Conservation (phyloP, 441 rosid species). For the Hura crepitans region DNA sequence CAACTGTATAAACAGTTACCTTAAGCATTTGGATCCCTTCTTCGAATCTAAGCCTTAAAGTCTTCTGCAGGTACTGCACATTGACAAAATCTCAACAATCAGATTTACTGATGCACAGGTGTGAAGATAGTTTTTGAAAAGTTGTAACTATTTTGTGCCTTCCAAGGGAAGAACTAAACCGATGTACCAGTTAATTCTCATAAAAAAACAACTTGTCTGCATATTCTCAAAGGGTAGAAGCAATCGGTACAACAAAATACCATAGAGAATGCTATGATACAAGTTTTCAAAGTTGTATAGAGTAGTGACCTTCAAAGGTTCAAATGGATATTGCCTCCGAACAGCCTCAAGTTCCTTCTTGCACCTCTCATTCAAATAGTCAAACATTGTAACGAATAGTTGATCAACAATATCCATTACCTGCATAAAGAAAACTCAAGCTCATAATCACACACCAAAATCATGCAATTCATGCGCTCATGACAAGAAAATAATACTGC, state of each 20-base stretch:
- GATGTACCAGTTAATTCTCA: not conserved
- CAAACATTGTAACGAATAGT: constrained; percentile 68
- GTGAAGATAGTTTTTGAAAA: not conserved
- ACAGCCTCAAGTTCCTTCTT: constrained; percentile 73
- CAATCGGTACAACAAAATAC: not conserved
- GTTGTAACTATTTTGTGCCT: not conserved
- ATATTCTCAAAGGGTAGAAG: not conserved
- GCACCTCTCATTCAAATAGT: constrained; percentile 59
- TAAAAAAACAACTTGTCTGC: not conserved
- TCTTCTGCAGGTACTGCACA: constrained; percentile 66
- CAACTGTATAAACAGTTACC: constrained; percentile 35
- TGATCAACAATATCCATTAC: constrained; percentile 78
- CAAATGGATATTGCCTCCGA: constrained; percentile 65
- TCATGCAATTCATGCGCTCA: not conserved
- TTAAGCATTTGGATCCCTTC: constrained; percentile 91
- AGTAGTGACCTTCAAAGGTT: constrained; percentile 66
- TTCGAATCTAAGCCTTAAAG: constrained; percentile 62
- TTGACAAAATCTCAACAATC: constrained; percentile 20
- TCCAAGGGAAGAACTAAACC: not conserved
- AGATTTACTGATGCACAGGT: constrained; percentile 21
- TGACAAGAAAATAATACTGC: constrained; percentile 15
- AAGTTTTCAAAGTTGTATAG: not conserved
- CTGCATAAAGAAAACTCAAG: constrained; percentile 35
- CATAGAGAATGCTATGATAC: not conserved
- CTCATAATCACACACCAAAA: constrained; percentile 18